A percentile compares a stretch with the other conserved stretches of the same genome.
Evolutionary conservation across 2,329 filamentous ascomycete species (phyloP).

Genomic region (Clarireedia monteithiana): DNA sequence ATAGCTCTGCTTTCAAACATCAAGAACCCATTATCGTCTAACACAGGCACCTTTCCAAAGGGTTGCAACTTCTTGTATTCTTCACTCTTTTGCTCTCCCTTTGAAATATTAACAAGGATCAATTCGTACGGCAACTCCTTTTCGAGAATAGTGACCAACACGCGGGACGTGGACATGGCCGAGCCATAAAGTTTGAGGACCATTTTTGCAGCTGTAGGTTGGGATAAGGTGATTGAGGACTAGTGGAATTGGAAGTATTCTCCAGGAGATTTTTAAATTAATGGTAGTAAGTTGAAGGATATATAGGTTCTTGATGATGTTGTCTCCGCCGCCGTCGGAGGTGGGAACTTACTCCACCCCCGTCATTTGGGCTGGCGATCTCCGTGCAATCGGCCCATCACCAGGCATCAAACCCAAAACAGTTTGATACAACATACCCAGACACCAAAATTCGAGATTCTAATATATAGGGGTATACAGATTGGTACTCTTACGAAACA

Average conservation of each 20-base stretch:
- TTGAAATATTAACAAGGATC: slow-evolving; percentile 20
- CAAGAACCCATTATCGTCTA: slow-evolving; percentile 28
- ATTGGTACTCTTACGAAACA: too few relatives aligned
- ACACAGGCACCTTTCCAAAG: slow-evolving; percentile 30
- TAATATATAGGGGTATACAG: too few relatives aligned
- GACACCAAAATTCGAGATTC: too few relatives aligned
- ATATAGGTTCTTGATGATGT: too few relatives aligned
- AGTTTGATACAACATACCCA: too few relatives aligned
- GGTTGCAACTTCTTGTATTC: slow-evolving; percentile 26
- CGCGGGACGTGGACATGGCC: slow-evolving; percentile 2
- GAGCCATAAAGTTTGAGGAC: neutral
- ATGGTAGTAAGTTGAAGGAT: too few relatives aligned
- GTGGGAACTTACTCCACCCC: too few relatives aligned
- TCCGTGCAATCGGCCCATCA: too few relatives aligned
- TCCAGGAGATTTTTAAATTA: too few relatives aligned
- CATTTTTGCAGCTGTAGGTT: neutral
- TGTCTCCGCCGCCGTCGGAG: too few relatives aligned
- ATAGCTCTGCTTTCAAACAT: slow-evolving; percentile 30
- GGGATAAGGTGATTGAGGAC: neutral
- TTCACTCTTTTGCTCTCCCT: slow-evolving; percentile 24
- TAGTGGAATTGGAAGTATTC: neutral
- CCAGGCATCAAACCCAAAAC: too few relatives aligned
- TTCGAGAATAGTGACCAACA: slow-evolving; percentile 25
- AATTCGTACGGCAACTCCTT: slow-evolving; percentile 27
- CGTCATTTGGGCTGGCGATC: too few relatives aligned